Evolutionary conservation across 768 basidiomycete genomes (phyloP), one percentile per base, ranked within the genome.

Genomic region (Mycena rebaudengoi): DNA sequence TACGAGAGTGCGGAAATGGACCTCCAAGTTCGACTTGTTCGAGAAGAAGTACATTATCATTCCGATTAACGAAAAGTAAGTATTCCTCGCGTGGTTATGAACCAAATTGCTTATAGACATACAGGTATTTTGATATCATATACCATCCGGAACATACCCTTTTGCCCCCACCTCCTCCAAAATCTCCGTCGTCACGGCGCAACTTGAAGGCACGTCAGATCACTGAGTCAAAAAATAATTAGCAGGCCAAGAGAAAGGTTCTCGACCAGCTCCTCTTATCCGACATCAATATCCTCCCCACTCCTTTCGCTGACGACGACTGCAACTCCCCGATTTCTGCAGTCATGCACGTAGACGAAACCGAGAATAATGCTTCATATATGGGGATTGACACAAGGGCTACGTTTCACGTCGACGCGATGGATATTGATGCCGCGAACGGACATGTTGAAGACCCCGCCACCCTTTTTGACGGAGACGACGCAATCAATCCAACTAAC

Each of bases 111-210:
- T 35, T 45, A 26, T 5, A 46, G 35, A 35, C 21, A 43, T 98
- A 99, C 78, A 99, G 98, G 98, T 99, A 98, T 76, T 86, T 99
- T 39, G 96, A 94, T 16, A 88, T 99, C 64, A 97, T 99, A 67
- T 91, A 88, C 74, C 88, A 91, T 62, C 97, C 98, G 0, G 88
- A 86, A 54, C 91, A 72, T 64, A 75, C 83, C 33, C 81, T 88
- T 13, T 79, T 83, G n/a, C 80, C 83, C 28, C 78, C 77, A 11
- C 59, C 59, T 14, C 46, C 60, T 8, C 60, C 21, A 33, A 58
- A 51, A 29, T 54, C 69, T 8, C 64, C 62, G 7, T 21, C 45
- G n/a, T 68, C 71, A 29, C 61, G 69, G 29, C 57, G 59, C 14
- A 66, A 62, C n/a, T n/a, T n/a, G n/a, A n/a, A n/a, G n/a, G n/a